Percentiles rank a stretch among this genome's conserved stretches.
These are phyloP conservation scores for Parmales sp. DNA, from an alignment of 108 stramenopile species.

Conservation along the genomic window DNA sequence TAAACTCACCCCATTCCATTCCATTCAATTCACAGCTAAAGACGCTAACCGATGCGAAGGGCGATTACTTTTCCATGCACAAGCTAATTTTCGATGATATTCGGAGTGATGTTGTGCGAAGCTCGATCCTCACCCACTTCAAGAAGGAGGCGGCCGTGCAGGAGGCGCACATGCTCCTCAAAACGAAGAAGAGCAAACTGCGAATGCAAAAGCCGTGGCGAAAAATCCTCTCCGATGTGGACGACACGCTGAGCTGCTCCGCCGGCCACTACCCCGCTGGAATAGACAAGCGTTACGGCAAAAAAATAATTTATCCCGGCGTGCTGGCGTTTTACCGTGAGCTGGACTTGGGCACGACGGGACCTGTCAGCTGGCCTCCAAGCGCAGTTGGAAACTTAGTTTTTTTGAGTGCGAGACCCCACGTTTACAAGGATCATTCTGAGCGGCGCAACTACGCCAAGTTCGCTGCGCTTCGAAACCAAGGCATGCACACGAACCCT, in stretches of 20 bases:
- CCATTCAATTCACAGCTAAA: neutral
- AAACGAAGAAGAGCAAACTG: conserved; percentile 21
- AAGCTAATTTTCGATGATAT: conserved; percentile 92
- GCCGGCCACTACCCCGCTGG: conserved; percentile 93
- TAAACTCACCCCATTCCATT: too few species aligned
- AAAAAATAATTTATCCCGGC: conserved; percentile 86
- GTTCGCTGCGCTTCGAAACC: conserved; percentile 73
- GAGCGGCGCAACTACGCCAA: conserved; percentile 82
- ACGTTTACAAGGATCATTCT: conserved; percentile 92
- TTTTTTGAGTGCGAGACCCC: conserved; percentile 92
- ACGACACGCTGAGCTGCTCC: conserved; percentile 88
- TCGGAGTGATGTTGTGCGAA: conserved; percentile 62
- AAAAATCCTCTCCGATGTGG: conserved; percentile 93
- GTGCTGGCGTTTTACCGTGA: conserved; percentile 92
- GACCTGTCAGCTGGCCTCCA: conserved; percentile 78
- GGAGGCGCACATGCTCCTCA: conserved; percentile 62
- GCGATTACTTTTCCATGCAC: conserved; percentile 81
- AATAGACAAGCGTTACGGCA: conserved; percentile 66
- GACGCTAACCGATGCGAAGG: conserved; percentile 84
- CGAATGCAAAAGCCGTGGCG: conserved; percentile 62
- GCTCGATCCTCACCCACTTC: conserved; percentile 84
- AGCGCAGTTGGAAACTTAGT: conserved; percentile 74
- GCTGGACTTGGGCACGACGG: conserved; percentile 76
- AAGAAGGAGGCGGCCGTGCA: conserved; percentile 84
- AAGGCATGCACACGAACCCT: conserved; percentile 87